A percentile compares a stretch with the other conserved stretches of the same genome.
Conservation (phyloP, 2,329 filamentous ascomycete species). For the Davidsoniella eucalypti region DNA sequence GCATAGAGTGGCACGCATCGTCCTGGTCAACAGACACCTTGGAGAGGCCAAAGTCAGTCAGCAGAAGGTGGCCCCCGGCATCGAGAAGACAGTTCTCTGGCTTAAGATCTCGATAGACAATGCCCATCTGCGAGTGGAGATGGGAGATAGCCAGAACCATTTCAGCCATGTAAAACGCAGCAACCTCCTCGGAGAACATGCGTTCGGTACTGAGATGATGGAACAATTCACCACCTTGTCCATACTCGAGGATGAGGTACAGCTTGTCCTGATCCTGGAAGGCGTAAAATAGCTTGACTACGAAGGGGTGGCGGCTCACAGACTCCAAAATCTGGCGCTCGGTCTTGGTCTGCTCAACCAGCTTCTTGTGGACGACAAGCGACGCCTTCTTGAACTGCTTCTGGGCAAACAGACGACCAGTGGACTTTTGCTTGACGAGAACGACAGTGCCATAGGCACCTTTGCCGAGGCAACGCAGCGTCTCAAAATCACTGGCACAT, state of each 20-base stretch:
- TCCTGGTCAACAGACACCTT: slow-evolving; percentile 70
- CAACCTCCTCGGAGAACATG: slow-evolving; percentile 82
- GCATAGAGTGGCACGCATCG: slow-evolving; percentile 66
- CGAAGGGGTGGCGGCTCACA: slow-evolving; percentile 90
- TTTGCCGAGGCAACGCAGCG: slow-evolving; percentile 82
- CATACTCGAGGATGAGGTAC: slow-evolving; percentile 94
- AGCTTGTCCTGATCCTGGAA: slow-evolving; percentile 97
- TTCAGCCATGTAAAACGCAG: slow-evolving; percentile 97
- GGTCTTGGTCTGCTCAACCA: slow-evolving; percentile 94
- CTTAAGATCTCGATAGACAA: slow-evolving; percentile 94
- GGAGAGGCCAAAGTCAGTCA: slow-evolving; percentile 93
- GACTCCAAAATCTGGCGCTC: slow-evolving; percentile 90
- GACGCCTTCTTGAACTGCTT: slow-evolving; percentile 98
- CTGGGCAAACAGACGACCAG: slow-evolving; percentile 84
- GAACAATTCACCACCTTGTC: slow-evolving; percentile 90
- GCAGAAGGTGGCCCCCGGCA: slow-evolving; percentile 72
- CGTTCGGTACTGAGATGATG: slow-evolving; percentile 85
- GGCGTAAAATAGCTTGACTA: slow-evolving; percentile 94
- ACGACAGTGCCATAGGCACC: slow-evolving; percentile 91
- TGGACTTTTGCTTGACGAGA: slow-evolving; percentile 75
- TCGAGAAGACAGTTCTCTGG: slow-evolving; percentile 95
- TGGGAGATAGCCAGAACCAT: slow-evolving; percentile 90
- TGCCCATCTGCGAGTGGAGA: slow-evolving; percentile 77
- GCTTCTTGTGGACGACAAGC: slow-evolving; percentile 82
- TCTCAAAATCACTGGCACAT: slow-evolving; percentile 78